Base-by-base conservation (phyloP, 2,329 filamentous ascomycete species). In the Fusarium albosuccineum region DNA sequence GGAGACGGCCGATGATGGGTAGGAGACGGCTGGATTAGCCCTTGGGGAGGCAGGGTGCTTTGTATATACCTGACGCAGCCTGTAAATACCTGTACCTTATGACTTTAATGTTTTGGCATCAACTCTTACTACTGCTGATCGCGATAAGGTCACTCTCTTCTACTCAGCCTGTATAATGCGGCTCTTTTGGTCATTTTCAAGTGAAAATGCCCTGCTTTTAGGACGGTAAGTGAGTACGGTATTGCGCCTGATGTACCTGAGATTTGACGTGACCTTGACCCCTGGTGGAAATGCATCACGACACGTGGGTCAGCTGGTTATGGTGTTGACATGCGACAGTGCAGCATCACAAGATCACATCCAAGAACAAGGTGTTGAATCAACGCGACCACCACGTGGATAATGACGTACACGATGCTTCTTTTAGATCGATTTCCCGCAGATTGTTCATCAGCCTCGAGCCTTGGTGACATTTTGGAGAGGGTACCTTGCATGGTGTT, bases 21-120 rank as follows among this genome's bases (percentile, higher is more conserved):
- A 79, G 79, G 66, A 82, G 78, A 70, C 77, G 78, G 72, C 55
- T 77, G 73, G 77, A 78, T 73, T 82, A 82, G 78, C 73, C 74
- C 36, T 62, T 70, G 70, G 70, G 63, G 73, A 71, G 73, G 71
- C 69, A 61, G 68, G 72, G 65, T 64, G 57, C 65, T 56, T 71
- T 81, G 79, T 81, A 80, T 78, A 80, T 81, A 80, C 74, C 73
- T 76, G 60, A 73, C 67, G 64, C 69, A 74, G 73, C 63, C 66
- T 79, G 76, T 80, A 80, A 68, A 79, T 80, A 79, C 66, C 42
- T 74, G 74, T 75, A 75, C 73, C 74, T 74, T 69, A 79, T 78
- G 77, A 79, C 71, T 72, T 70, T 75, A 74, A 74, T 75, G 66
- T 71, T 70, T 68, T 66, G 48, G 45, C 68, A 67, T 53, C 40